Evolutionary conservation across 306 rosid genomes (phyloP).

Genomic region (Clitoria ternatea): DNA sequence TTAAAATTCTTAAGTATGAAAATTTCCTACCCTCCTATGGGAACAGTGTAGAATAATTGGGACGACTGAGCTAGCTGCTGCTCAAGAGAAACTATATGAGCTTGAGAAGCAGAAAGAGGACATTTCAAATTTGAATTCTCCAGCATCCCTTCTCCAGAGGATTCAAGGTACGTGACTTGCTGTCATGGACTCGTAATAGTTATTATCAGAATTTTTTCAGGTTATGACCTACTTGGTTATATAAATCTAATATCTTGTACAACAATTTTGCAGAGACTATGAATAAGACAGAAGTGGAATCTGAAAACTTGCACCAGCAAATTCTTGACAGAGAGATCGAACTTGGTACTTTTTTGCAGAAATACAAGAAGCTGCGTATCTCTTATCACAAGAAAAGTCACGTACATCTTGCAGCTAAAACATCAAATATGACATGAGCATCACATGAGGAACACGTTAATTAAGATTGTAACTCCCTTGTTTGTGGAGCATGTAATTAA

Average conservation of each 20-base stretch:
- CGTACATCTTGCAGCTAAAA: constrained; percentile 65
- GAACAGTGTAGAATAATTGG: constrained; percentile 1
- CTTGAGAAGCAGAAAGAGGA: neutral
- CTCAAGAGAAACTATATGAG: constrained; percentile 5
- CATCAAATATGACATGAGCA: constrained; percentile 27
- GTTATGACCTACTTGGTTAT: neutral
- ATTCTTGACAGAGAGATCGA: constrained; percentile 58
- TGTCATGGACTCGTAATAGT: neutral
- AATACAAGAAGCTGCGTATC: constrained; percentile 41
- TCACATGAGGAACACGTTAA: neutral
- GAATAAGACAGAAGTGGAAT: constrained; percentile 64
- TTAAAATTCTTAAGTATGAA: neutral
- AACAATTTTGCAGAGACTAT: constrained; percentile 46
- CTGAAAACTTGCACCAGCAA: constrained; percentile 63
- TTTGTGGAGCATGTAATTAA: neutral
- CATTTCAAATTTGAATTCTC: neutral
- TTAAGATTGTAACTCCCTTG: neutral
- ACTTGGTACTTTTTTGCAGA: constrained; percentile 49
- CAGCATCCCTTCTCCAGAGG: neutral
- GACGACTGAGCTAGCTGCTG: neutral
- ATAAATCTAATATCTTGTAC: neutral
- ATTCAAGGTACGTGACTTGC: neutral
- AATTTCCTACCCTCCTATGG: neutral
- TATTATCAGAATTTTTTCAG: neutral
- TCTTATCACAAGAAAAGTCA: constrained; percentile 53